Evolutionary conservation across 371 early-diverging fungal genomes (phyloP), one percentile per base, ranked within the genome.

Genomic region (Blakeslea trispora): DNA sequence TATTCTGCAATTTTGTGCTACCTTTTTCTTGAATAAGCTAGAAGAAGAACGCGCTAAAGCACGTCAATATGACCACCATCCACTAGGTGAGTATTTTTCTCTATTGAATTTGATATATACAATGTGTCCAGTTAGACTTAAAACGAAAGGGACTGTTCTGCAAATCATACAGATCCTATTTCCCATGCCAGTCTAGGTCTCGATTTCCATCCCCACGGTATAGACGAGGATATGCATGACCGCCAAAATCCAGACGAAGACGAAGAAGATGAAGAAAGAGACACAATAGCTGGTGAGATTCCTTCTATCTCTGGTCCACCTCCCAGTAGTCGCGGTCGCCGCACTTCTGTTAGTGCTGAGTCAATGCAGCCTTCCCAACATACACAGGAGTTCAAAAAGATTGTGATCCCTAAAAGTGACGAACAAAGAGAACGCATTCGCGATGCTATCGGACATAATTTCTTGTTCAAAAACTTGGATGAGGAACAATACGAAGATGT

Each of bases 311-410:
- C 51, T 19, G 24, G 37, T 1, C 65, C 60, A 15, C 50, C 37
- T 5, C 56, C 58, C 6, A 53, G 24, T n/a, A 62, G 23, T 61
- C 72, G 74, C 14, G 97, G 96, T 18, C 67, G 99, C 28, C 93
- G 99, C 56, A 91, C 93, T 37, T 94, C 94, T 18, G 97, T 99
- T 50, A 91, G 91, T 51, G 97, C 99, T 14, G 97, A 97, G 74
- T 95, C 95, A 17, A 93, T 98, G 89, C 89, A 92, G 19, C 97
- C 98, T 9, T 84, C 90, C 23, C 79, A 77, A 60, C 85, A 88
- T 18, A 74, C 81, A 31, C 79, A 81, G 21, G 86, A 89, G 53
- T 92, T 83, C 65, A 86, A 86, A 44, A 91, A 91, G 66, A 81
- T 85, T 31, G 85, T 90, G 50, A 89, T 95, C 56, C 91, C 92